Base-by-base conservation (phyloP, 176 grass and related monocot species). In the Cenchrus americanus region DNA sequence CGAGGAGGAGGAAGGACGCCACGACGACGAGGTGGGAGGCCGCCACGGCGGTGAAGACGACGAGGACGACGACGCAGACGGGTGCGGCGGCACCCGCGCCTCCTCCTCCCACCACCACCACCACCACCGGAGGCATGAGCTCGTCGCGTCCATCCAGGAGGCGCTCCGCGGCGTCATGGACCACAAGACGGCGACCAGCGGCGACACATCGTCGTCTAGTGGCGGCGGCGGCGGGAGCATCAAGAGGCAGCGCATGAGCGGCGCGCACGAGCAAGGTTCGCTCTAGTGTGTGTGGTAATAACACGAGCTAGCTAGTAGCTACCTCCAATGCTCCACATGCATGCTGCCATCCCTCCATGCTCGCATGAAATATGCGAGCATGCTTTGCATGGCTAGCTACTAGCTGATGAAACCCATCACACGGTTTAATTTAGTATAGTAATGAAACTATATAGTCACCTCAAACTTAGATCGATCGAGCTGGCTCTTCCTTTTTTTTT, bases 241-340 rank as follows among this genome's bases (percentile, higher is more conserved):
- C 27, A 97, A 97, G 88, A 79, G 95, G 71, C 92, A 97, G 79
- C 89, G 92, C 81, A 93, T 93, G 88, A 86, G 79, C 80, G 80
- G 75, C 62, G 76, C 70, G n/a, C 88, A 83, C 46, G 89, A 90
- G 19, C 91, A 93, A 87, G 88, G 93, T 84, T 95, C 90, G 52
- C 76, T 92, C 50, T 95, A 88, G 84, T 44, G 84, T 58, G 71
- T 75, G 19, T n/a, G n/a, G n/a, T n/a, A n/a, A 42, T 71, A 50
- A 47, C 40, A 51, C 48, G 26, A 78, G 40, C 71, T 74, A 60
- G 13, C n/a, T n/a, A n/a, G n/a, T 69, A 18, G 69, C 44, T 30
- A 47, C 55, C 10, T n/a, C n/a, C 27, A 30, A 30, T 30, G 17
- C 30, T 73, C 14, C 67, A 73, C 67, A 73, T 82, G 71, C 6